phyloP scores from a whole-genome alignment of 1,139 yeast genomes.

The Yarrowia galli region DNA sequence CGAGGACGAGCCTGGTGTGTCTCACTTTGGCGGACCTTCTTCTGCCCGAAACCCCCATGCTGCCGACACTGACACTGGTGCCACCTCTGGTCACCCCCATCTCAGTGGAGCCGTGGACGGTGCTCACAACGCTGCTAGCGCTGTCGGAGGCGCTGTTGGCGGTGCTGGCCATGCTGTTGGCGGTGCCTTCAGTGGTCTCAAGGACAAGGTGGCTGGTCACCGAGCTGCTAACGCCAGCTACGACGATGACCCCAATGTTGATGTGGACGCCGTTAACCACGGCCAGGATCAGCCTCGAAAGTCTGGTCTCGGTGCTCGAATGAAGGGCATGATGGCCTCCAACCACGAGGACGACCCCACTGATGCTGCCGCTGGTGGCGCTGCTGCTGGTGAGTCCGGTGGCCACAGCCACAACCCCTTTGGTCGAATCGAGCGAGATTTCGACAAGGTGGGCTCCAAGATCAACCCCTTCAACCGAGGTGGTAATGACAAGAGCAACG shows the following conservation, averaged over 20 bases:
- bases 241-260: slow-evolving; percentile 32
- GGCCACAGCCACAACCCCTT: slow-evolving; percentile 10
- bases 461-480: slow-evolving; percentile 45
- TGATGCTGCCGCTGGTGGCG: neutral
- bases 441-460: slow-evolving; percentile 39
- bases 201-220: slow-evolving; percentile 36
- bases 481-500: slow-evolving; percentile 23
- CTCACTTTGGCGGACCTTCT: slow-evolving; percentile 26
- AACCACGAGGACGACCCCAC: slow-evolving; percentile 33
- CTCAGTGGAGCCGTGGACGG: slow-evolving; percentile 46
- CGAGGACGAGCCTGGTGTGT: slow-evolving; percentile 12
- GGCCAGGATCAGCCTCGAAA: slow-evolving; percentile 29
- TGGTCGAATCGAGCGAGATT: slow-evolving; percentile 39
- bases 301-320: slow-evolving; percentile 23
- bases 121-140: slow-evolving; percentile 43
- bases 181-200: slow-evolving; percentile 44
- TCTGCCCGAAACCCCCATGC: slow-evolving; percentile 38
- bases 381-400: slow-evolving; percentile 1
- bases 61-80: slow-evolving; percentile 38
- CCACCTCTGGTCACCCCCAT: slow-evolving; percentile 43
- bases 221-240: slow-evolving; percentile 17
- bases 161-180: slow-evolving; percentile 54
- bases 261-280: slow-evolving; percentile 23
- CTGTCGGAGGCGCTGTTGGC: slow-evolving; percentile 49
- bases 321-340: slow-evolving; percentile 36